Base-by-base conservation (phyloP, 208 protist species). In the Leishmania gerbilli region DNA sequence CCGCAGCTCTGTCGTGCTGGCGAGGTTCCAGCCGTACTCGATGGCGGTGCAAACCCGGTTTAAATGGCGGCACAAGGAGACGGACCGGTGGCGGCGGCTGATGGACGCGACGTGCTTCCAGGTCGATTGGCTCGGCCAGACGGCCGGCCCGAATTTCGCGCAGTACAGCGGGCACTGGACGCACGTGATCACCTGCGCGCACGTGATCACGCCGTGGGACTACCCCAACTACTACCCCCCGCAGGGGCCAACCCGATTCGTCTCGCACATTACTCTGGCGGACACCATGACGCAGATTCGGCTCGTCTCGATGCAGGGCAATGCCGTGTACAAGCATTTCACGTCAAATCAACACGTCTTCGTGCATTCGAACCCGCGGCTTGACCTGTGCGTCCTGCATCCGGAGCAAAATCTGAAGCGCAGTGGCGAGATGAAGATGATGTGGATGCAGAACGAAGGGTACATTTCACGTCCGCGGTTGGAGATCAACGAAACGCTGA, bases 361-460 rank as follows among this genome's bases (percentile, higher is more conserved):
- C 78, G 91, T 96, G 17, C 95, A 98, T 86, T 81, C 83, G 11
- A 98, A 98, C 83, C 95, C 95, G 19, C 91, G 93, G 0, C 86
- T 98, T 6, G 95, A 98, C 79, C 86, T 98, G 24, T 98, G 93
- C 78, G 95, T 98, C 5, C 37, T 96, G 24, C 95, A 98, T 82
- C 79, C 95, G 11, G 93, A 98, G 88, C 91, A 96, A 81, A 95
- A 95, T 84, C 76, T 98, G 60, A 95, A 95, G 84, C 90, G 93
- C 56, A 95, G 90, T 74, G 93, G 95, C 17, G 93, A 98, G 79
- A 96, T 98, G 95, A 96, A 96, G 83, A 96, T 98, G 93, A 77
- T 98, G 90, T 97, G 93, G 93, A 94, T 96, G 92, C 95, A 98
- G 84, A 98, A 98, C 84, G 93, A 98, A 74, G 95, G 95, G 45